Evolutionary conservation across 2,329 filamentous ascomycete genomes (phyloP), one percentile per base, ranked within the genome.

Genomic region (Curvularia lunata): DNA sequence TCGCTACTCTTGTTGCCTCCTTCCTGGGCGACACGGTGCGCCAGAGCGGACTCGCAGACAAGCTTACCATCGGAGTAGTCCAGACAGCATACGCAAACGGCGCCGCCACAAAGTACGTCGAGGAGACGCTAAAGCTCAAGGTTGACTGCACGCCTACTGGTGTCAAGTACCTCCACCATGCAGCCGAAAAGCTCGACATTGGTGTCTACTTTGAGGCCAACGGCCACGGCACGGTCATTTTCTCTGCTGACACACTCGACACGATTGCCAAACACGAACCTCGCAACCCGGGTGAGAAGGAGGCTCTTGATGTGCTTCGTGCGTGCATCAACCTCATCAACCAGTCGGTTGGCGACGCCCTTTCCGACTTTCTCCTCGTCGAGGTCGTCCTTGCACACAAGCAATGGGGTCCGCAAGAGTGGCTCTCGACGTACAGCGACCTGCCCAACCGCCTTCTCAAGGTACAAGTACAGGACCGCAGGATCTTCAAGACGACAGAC

Each of bases 121-220:
- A 91, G 75, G 91, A 95, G 76, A 89, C 91, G 64, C 85, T 98
- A 54, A 90, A 91, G 71, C 87, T 99, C 41, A 93, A 93, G 48
- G 91, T 97, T 21, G 88, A 96, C 58, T 97, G 91, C 84, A 98
- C 95, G 1, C 88, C 92, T 13, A 99, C 95, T 0, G 95, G 95
- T 65, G 95, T 99, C 61, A 99, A 99, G 83, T 91, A 97, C 79
- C 85, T 99, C 62, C 95, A 99, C 80, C 95, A 98, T 74, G 95
- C 92, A n/a, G 95, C 95, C 38, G 88, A 91, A 71, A 91, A 93
- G 65, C 97, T 96, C 69, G 95, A 99, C 71, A 88, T 98, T 54
- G 95, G 95, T 56, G 92, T 98, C 51, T 99, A 99, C 82, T 99
- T 99, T 72, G 95, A 99, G 81, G 95, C 95, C 64, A 99, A 99